These are phyloP conservation scores for Suzukiozyma palmioleophila DNA, from an alignment of 1,139 yeast genomes.

Conservation along the genomic window DNA sequence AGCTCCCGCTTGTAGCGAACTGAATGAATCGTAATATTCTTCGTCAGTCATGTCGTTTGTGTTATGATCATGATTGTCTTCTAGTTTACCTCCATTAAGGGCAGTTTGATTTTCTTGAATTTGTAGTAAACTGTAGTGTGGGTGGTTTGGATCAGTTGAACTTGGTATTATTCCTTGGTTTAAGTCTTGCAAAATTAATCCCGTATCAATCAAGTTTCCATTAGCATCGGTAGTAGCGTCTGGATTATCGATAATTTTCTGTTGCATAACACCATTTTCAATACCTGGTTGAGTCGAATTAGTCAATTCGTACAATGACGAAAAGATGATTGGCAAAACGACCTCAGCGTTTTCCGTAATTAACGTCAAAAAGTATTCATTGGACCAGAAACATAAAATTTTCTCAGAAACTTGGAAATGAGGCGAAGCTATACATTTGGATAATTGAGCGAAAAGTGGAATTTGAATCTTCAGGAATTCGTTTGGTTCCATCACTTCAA, in stretches of 20 bases:
- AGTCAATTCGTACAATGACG: constrained; percentile 82
- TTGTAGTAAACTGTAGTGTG: constrained; percentile 13
- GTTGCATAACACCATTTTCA: constrained; percentile 46
- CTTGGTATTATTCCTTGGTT: constrained; percentile 15
- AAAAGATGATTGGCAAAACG: constrained; percentile 86
- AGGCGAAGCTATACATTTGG: constrained; percentile 90
- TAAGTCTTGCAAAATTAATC: constrained; percentile 23
- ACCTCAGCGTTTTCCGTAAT: constrained; percentile 91
- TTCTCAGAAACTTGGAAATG: constrained; percentile 98
- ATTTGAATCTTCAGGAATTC: constrained; percentile 91
- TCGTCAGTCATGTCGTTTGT: constrained; percentile 37
- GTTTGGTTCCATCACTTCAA: constrained; percentile 91
- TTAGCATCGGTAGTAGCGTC: constrained; percentile 42
- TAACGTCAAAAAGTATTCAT: constrained; percentile 85
- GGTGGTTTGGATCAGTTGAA: constrained; percentile 13
- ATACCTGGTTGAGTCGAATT: constrained; percentile 48
- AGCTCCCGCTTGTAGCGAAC: constrained; percentile 27
- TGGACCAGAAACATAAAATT: constrained; percentile 90
- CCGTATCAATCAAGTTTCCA: constrained; percentile 42
- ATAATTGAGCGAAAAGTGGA: constrained; percentile 88
- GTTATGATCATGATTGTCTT: constrained; percentile 10
- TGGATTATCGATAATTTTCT: constrained; percentile 39
- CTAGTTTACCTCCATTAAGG: constrained; percentile 1
- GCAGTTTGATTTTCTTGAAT: constrained; percentile 11
- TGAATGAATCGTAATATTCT: constrained; percentile 43